Base-by-base conservation (phyloP, 1,139 yeast species). In the Magnusiomyces fungicola region DNA sequence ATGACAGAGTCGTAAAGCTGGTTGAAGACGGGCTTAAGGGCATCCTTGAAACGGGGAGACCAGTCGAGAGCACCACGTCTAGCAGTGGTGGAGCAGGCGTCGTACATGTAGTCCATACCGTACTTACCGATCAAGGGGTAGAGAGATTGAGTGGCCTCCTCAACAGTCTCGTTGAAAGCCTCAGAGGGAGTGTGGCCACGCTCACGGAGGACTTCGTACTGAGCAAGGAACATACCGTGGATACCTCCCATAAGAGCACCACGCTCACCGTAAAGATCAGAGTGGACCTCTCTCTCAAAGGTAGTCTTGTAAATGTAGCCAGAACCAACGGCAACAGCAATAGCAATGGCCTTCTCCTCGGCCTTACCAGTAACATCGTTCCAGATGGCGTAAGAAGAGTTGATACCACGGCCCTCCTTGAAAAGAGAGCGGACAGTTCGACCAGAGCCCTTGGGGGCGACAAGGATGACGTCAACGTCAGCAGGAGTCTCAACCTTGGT, bases 91-190 rank as follows among this genome's bases (percentile, higher is more conserved):
- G 98, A 92, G 78, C 98, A 92, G 65, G 98, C 98, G 70, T 90
- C 97, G 83, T 92, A 92, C 98, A 92, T 92, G 92, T 92, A 92
- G 78, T 92, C 98, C 98, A 92, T 92, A 79, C 98, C 98, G 81
- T 92, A 86, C 77, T 87, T 88, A 75, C 98, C 98, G 66, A 92
- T 75, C 79, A 92, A 83, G 75, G 98, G 98, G 86, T 92, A 92
- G 67, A 92, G 81, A 53, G 97, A 92, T 79, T 92, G 98, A 60
- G 98, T 92, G 62, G 98, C 98, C 79, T 92, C 98, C 80, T 92
- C 98, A 64, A 92, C 98, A 63, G 98, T 92, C 81, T 92, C 98
- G 75, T 92, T 92, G 90, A 92, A 92, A 67, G 98, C 98, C 80
- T 92, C 98, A 58, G 97, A 88, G 77, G 98, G 98, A 61, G 97